Evolutionary conservation across 768 basidiomycete genomes (phyloP).

Genomic region (Psilocybe subaeruginosa): DNA sequence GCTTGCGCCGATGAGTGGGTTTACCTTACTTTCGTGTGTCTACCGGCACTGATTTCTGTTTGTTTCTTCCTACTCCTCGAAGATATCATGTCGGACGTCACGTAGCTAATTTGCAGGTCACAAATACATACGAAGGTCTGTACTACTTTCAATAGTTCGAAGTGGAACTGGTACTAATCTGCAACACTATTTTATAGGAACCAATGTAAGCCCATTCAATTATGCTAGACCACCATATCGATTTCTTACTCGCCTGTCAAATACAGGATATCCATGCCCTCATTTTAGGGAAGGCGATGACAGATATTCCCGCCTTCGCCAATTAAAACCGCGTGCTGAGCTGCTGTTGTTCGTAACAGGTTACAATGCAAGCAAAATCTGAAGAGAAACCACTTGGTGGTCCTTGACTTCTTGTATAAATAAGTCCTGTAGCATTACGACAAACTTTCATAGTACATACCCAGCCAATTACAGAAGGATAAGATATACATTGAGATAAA

Average conservation of each 20-base stretch:
- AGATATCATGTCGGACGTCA: slow-evolving; percentile 96
- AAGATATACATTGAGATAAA: neutral
- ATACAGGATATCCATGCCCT: slow-evolving; percentile 85
- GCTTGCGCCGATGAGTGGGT: slow-evolving; percentile 90
- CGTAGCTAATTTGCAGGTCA: slow-evolving; percentile 93
- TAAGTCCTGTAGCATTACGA: neutral
- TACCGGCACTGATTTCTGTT: neutral
- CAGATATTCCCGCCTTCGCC: slow-evolving; percentile 85
- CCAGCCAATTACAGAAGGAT: neutral
- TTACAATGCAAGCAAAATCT: neutral
- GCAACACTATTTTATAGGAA: slow-evolving; percentile 42
- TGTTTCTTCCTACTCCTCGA: neutral
- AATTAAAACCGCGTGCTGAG: slow-evolving; percentile 38
- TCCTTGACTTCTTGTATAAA: neutral
- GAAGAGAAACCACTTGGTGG: neutral
- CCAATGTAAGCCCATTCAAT: slow-evolving; percentile 47
- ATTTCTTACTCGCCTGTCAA: neutral
- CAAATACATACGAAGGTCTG: slow-evolving; percentile 82
- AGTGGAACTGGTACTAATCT: neutral
- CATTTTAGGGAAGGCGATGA: slow-evolving; percentile 92
- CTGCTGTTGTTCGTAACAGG: neutral
- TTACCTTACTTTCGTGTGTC: slow-evolving; percentile 2
- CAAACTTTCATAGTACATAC: neutral
- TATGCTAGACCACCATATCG: neutral
- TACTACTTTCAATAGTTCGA: neutral